Percentiles rank a stretch among this genome's conserved stretches.
phyloP scores from a whole-genome alignment of 495 filamentous ascomycete genomes.

The Aspergillus carlsbadensis region DNA sequence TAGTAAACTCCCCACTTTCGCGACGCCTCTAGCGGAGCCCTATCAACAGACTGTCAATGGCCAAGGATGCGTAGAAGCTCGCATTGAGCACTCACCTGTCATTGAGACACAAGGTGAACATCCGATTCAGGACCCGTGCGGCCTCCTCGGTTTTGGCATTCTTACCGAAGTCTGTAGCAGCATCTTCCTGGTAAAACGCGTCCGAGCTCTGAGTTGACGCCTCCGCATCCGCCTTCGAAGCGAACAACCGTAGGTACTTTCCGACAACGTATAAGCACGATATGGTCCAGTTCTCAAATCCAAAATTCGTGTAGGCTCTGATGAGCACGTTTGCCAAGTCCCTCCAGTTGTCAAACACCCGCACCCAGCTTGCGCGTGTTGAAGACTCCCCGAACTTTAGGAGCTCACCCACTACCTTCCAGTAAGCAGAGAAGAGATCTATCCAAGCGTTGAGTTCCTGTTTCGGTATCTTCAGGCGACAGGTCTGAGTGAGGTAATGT shows the following conservation, averaged over 20 bases:
- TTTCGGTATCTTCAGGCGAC: constrained; percentile 51
- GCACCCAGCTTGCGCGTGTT: constrained; percentile 60
- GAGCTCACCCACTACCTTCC: constrained; percentile 73
- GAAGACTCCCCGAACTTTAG: constrained; percentile 50
- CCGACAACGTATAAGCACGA: constrained; percentile 83
- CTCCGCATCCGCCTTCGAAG: constrained; percentile 76
- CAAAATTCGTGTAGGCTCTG: constrained; percentile 67
- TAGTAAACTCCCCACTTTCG: constrained; percentile 97
- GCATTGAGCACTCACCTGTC: constrained; percentile 65
- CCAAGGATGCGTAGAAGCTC: constrained; percentile 12
- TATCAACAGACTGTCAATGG: constrained; percentile 34
- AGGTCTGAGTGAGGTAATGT: constrained; percentile 59
- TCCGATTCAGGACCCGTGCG: constrained; percentile 79
- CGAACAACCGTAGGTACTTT: constrained; percentile 81
- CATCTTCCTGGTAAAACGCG: constrained; percentile 68
- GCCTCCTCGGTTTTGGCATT: constrained; percentile 85
- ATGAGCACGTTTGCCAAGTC: constrained; percentile 67
- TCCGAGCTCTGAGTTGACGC: constrained; percentile 41
- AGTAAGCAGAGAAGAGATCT: constrained; percentile 79
- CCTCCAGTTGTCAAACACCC: constrained; percentile 83
- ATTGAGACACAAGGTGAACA: constrained; percentile 83
- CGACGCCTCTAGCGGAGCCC: constrained; percentile 81
- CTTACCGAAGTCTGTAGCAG: constrained; percentile 66
- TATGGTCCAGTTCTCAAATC: constrained; percentile 81
- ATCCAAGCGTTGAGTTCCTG: constrained; percentile 73